Evolutionary conservation across 768 basidiomycete genomes (phyloP).

Genomic region (Calvatia gigantea): DNA sequence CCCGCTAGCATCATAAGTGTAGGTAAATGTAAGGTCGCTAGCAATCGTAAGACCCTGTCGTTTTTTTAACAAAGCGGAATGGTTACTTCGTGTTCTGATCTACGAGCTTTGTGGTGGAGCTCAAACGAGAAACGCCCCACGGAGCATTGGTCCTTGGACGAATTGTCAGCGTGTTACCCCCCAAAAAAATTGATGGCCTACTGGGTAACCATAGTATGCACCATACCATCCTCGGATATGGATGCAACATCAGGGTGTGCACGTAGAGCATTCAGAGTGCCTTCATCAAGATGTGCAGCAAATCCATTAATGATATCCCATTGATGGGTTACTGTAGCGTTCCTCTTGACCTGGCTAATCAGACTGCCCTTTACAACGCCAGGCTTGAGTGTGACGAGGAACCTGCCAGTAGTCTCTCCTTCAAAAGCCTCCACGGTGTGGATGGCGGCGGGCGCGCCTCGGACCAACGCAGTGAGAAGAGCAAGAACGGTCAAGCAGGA

Average conservation of each 20-base stretch:
- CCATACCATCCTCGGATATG: slow-evolving; percentile 27
- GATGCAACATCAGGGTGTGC: slow-evolving; percentile 22
- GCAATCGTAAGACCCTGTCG: too few relatives aligned
- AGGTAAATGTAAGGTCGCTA: slow-evolving; percentile 18
- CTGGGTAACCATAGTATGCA: slow-evolving; percentile 21
- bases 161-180: background rate
- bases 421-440: slow-evolving; percentile 20
- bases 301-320: slow-evolving; percentile 30
- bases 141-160: slow-evolving; percentile 25
- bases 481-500: background rate
- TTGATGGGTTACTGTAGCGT: slow-evolving; percentile 13
- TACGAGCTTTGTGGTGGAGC: slow-evolving; percentile 14
- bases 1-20: slow-evolving; percentile 17
- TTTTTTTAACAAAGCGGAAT: too few relatives aligned
- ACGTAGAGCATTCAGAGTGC: slow-evolving; percentile 21
- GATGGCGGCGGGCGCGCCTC: slow-evolving; percentile 17
- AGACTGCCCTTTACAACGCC: slow-evolving; percentile 19
- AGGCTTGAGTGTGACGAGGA: slow-evolving; percentile 29
- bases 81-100: slow-evolving; percentile 14
- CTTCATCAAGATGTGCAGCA: slow-evolving; percentile 24
- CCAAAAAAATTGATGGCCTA: slow-evolving; percentile 3
- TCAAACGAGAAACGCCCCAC: too few relatives aligned
- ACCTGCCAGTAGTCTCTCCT: slow-evolving; percentile 23
- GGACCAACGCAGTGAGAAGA: slow-evolving; percentile 8
- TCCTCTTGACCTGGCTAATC: slow-evolving; percentile 10